A percentile compares a stretch with the other conserved stretches of the same genome.
Conservation (phyloP, 1,284 basidiomycete genomes). For the Clitocybe nebularis region DNA sequence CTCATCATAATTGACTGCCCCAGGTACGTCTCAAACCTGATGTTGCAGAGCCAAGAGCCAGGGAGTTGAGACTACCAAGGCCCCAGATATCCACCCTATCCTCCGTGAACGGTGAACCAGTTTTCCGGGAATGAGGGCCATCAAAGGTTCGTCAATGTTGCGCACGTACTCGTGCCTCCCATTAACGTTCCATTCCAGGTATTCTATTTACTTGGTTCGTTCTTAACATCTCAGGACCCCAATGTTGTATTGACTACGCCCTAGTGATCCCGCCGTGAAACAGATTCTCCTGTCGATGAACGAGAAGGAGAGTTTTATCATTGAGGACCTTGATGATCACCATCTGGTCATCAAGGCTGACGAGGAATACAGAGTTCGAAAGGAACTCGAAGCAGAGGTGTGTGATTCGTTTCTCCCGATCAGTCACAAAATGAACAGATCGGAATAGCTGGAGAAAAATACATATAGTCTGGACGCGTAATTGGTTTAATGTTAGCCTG, state of each 20-base stretch:
- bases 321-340: constrained; percentile 83
- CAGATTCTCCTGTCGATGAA: constrained; percentile 85
- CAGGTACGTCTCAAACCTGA: too few species aligned
- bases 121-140: constrained; percentile 29
- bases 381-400: constrained; percentile 76
- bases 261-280: constrained; percentile 85
- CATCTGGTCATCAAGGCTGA: constrained; percentile 83
- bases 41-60: too few species aligned
- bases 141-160: constrained; percentile 46
- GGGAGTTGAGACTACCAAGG: too few species aligned
- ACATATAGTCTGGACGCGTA: constrained; percentile 18
- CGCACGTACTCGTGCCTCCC: neutral
- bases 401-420: constrained; percentile 18
- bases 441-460: constrained; percentile 16
- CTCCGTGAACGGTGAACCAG: neutral
- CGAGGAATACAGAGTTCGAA: constrained; percentile 68
- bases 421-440: neutral
- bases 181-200: constrained; percentile 34
- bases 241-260: neutral
- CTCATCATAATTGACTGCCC: too few species aligned
- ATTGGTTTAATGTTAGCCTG: too few species aligned
- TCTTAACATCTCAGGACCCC: neutral
- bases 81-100: neutral
- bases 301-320: constrained; percentile 75
- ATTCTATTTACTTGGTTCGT: constrained; percentile 71